Base-by-base conservation (phyloP, 1,284 basidiomycete species). In the Puccinia triticina region DNA sequence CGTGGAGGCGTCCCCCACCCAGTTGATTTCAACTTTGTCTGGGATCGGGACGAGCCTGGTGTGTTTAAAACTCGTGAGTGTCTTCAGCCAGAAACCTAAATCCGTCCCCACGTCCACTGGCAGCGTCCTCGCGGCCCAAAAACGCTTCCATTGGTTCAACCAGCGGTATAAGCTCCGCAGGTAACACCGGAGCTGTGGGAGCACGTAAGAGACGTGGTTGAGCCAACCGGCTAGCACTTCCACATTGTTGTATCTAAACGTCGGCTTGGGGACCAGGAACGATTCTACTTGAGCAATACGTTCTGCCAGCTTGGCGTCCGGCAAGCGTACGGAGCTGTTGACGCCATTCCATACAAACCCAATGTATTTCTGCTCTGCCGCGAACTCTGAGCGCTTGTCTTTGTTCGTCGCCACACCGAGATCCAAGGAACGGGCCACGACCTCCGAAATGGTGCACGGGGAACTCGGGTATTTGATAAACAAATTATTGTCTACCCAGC, bases 401-500 rank as follows among this genome's bases (percentile, higher is more conserved):
- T 50, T 48, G 53, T 74, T 74, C 26, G 72, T 74, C 1, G 21
- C 1, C 10, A 74, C 72, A 0, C 72, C 43, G 0, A 74, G 29
- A 0, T 50, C 40, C 0, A 26, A 21, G 0, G 43, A 74, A n/a
- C 72, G 48, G 26, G 16, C 50, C 1, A 74, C 72, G 12, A 74
- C 4, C 21, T 74, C 72, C 2, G 29, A 12, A 40, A 74, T 46
- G 12, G 43, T 32, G 2, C 14, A 26, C 0, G 10, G 26, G 0
- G 21, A 26, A 0, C 32, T 7, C 8, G 23, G 32, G 26, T 50
- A 0, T 26, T 50, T 74, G 37, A 50, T 26, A n/a, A 74, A 74
- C 14, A 74, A 50, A n/a, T 48, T 50, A 2, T 2, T 53, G 32
- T 74, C 72, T 2, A 74, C 72, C 72, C 72, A 74, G 2, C 72